Evolutionary conservation across 805 yeast genomes (phyloP), one percentile per base, ranked within the genome.

Genomic region (Barnettozyma sp.): DNA sequence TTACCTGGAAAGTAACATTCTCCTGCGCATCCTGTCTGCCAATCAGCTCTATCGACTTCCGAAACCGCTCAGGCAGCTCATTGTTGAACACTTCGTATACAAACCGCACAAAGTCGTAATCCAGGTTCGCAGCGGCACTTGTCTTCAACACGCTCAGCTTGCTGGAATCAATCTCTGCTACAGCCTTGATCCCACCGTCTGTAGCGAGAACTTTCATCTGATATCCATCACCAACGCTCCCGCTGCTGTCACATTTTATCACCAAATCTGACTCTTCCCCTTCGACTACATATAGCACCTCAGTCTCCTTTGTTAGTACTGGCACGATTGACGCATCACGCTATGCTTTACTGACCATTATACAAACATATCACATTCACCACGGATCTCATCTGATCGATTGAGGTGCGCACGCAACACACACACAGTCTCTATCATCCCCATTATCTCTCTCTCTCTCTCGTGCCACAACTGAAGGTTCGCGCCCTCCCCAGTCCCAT

Each of bases 251-350:
- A 11, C 21, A 21, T 10, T 26, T 35, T 15, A 40, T 15, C 27
- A 44, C 21, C 28, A 44, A 30, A 26, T 44, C 48, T 7, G 42
- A 30, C n/a, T 34, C 38, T n/a, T 40, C 40, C 5, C 30, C 38
- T 14, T 32, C 33, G 6, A 27, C 45, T 42, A 14, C 4, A 8
- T 5, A 15, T 15, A 5, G 22, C 10, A 13, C 14, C 22, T 16
- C 13, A 22, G 28, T 32, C 7, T 16, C 27, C 9, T 25, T 14
- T n/a, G n/a, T n/a, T n/a, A n/a, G n/a, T n/a, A 5, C 2, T 12
- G 17, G 18, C 8, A 4, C 23, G 21, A 33, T 9, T 31, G 26
- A 22, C 4, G 22, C 15, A 9, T 8, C 5, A 14, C 15, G 16
- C 8, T 17, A 17, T 6, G 22, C 8, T 7, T 7, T 16, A 23